Evolutionary conservation across 345 rosid genomes (phyloP), one percentile per base, ranked within the genome.

Genomic region (Hevea brasiliensis): DNA sequence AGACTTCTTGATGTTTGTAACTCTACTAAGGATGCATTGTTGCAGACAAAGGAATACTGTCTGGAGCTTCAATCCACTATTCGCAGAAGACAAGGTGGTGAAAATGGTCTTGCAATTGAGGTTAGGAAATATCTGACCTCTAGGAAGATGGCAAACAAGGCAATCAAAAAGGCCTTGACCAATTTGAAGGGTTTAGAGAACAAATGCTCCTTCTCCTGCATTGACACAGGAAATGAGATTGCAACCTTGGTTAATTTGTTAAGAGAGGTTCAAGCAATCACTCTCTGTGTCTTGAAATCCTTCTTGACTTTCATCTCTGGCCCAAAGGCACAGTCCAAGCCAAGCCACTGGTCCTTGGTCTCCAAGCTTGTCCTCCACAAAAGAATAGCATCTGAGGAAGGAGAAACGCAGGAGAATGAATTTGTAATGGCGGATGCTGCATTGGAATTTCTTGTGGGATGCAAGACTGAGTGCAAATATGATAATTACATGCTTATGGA

Each of bases 401-500:
- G n/a, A 56, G 72, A 26, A 27, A 26, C 70, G 15, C 3, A 37
- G 8, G 15, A 3, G 8, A 74, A 61, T 9, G 79, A 77, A 63
- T 77, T 77, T 50, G 67, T 41, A n/a, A 50, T 8, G 32, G 72
- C 53, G 3, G 80, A 84, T 32, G 61, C 77, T 55, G 47, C 73
- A 41, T 55, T 79, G 65, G 48, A 53, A 61, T 71, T 55, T 18
- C 37, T 77, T 12, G 15, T 71, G 12, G 66, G 60, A 41, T 32
- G 37, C 37, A 32, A 32, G 37, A 32, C 37, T 1, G 3, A 2
- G 4, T 37, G 54, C 64, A 77, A 61, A 72, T 54, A 47, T 35
- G 60, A 61, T 3, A 65, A 69, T 13, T 41, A 32, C 37, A 32
- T 32, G 37, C 37, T 32, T 32, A 32, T 42, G 56, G 70, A 54